phyloP scores from a whole-genome alignment of 768 basidiomycete genomes.

The Nevesoporus exiguus region DNA sequence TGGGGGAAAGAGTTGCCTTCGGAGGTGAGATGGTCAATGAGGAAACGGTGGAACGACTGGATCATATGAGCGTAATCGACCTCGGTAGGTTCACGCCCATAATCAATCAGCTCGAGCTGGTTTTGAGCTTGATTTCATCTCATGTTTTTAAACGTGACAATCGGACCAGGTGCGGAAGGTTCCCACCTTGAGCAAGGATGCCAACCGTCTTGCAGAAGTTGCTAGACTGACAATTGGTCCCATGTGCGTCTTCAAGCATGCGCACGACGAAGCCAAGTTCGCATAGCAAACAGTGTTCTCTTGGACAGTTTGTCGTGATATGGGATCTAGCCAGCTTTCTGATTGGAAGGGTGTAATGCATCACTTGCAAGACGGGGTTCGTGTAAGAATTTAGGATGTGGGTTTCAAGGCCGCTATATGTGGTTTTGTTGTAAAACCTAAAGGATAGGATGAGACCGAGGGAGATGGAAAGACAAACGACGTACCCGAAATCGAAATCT shows the following conservation, averaged over 20 bases:
- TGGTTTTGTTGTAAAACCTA: constrained; percentile 92
- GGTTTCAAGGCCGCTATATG: constrained; percentile 90
- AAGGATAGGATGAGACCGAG: neutral
- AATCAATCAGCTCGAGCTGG: constrained; percentile 87
- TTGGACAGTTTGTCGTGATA: constrained; percentile 80
- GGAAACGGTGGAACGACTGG: constrained; percentile 92
- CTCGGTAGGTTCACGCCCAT: constrained; percentile 69
- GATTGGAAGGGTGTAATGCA: constrained; percentile 80
- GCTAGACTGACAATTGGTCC: constrained; percentile 92
- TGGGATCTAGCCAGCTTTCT: constrained; percentile 85
- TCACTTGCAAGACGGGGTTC: constrained; percentile 84
- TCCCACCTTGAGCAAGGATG: constrained; percentile 77
- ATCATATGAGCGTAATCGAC: constrained; percentile 86
- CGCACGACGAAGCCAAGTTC: constrained; percentile 92
- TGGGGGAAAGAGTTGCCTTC: constrained; percentile 66
- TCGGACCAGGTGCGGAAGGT: neutral
- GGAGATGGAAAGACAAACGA: neutral
- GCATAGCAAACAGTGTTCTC: constrained; percentile 92
- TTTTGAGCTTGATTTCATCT: constrained; percentile 48
- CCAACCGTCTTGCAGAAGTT: constrained; percentile 96
- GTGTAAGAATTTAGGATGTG: constrained; percentile 98
- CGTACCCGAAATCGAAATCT: constrained; percentile 96
- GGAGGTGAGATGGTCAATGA: constrained; percentile 76
- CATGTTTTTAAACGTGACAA: neutral
- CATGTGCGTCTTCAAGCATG: constrained; percentile 94